These are phyloP conservation scores for Trametes sanguinea DNA, from an alignment of 768 basidiomycete genomes.

Conservation along the genomic window DNA sequence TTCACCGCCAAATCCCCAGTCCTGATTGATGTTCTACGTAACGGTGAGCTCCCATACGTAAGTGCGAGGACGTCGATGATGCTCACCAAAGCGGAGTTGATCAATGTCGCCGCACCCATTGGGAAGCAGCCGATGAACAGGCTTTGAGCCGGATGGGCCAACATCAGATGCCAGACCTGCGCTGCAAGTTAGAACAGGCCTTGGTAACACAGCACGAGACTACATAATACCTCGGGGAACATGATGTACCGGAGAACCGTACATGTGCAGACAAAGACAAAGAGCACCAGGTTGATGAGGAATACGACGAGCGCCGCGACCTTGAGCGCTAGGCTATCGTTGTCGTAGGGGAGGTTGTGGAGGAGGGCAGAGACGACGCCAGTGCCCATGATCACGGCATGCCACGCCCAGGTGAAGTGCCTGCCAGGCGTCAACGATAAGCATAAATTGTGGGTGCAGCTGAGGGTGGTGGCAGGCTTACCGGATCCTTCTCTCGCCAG, in stretches of 20 bases:
- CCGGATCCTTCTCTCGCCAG: conserved; percentile 41
- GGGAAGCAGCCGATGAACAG: conserved; percentile 46
- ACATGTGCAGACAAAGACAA: conserved; percentile 34
- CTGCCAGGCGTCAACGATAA: conserved; percentile 25
- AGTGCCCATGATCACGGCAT: conserved; percentile 51
- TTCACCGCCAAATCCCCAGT: conserved; percentile 39
- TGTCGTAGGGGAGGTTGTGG: conserved; percentile 46
- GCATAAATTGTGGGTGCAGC: background rate
- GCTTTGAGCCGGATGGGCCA: conserved; percentile 44
- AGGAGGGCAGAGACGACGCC: conserved; percentile 43
- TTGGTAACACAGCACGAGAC: background rate
- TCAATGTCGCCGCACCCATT: conserved; percentile 48
- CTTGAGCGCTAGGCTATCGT: conserved; percentile 35
- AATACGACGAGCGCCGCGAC: conserved; percentile 41
- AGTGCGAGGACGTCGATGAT: background rate
- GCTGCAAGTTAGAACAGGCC: background rate
- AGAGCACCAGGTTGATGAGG: conserved; percentile 43
- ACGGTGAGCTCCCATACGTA: background rate
- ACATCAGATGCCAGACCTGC: conserved; percentile 35
- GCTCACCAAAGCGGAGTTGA: conserved; percentile 42
- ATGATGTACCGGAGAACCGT: conserved; percentile 38
- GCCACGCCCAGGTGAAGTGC: conserved; percentile 51
- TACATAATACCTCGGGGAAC: conserved; percentile 32
- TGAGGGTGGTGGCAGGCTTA: conserved; percentile 13
- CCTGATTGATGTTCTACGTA: conserved; percentile 37